Conservation (phyloP, 306 rosid species). For the Psophocarpus tetragonolobus region DNA sequence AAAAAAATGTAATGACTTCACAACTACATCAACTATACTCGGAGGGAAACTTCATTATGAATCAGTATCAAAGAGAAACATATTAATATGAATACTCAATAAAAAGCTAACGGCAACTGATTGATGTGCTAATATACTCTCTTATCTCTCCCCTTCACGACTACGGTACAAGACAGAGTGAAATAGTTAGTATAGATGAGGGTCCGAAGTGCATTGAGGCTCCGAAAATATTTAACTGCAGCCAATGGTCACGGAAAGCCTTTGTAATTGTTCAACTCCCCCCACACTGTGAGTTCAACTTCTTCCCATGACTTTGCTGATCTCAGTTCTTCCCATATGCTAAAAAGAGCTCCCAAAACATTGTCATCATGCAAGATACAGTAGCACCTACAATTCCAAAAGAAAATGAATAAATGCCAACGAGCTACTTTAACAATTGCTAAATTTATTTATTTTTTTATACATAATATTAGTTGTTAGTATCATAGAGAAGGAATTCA, state of each 20-base stretch:
- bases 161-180: constrained; percentile 4
- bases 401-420: constrained; percentile 31
- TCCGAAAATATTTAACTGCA: constrained; percentile 1
- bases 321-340: constrained; percentile 73
- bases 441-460: neutral
- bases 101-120: neutral
- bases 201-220: neutral
- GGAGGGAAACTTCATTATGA: constrained; percentile 4
- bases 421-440: constrained; percentile 7
- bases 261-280: constrained; percentile 70
- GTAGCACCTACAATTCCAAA: constrained; percentile 69
- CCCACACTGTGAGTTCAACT: constrained; percentile 81
- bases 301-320: constrained; percentile 87
- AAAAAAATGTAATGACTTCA: neutral
- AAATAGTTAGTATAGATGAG: neutral
- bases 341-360: constrained; percentile 82
- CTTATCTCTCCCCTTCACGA: neutral
- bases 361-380: constrained; percentile 87
- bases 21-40: neutral
- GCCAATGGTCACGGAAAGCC: constrained; percentile 57
- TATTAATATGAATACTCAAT: too few relatives aligned
- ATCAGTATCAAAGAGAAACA: constrained; percentile 26
- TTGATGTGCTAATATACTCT: neutral
- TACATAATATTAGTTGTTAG: too few relatives aligned
- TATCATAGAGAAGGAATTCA: too few relatives aligned